Conservation (phyloP, 83 land plant species). For the Isoetes engelmannii region DNA sequence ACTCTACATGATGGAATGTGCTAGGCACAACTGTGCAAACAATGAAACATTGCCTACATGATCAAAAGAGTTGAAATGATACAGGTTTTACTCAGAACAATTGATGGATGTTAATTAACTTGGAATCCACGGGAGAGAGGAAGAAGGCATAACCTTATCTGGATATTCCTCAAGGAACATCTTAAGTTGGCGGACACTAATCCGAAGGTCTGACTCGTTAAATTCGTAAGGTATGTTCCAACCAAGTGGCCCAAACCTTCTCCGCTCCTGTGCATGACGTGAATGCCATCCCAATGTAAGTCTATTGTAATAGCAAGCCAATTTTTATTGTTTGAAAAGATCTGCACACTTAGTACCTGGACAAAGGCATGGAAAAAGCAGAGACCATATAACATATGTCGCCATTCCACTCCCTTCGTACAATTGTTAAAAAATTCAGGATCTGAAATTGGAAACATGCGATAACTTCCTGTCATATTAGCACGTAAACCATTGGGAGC, state of each 20-base stretch:
- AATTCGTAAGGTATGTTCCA: conserved; percentile 32
- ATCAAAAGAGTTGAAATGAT: too few relatives aligned
- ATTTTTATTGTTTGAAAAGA: not conserved
- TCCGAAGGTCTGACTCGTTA: conserved; percentile 25
- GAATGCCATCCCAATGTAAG: not conserved
- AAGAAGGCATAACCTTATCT: conserved; percentile 10
- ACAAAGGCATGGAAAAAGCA: conserved; percentile 40
- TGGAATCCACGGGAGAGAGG: not conserved
- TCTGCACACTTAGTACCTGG: conserved; percentile 10
- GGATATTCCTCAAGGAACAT: conserved; percentile 31
- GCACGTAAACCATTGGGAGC: conserved; percentile 25
- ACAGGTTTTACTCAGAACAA: too few relatives aligned
- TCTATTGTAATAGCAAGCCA: not conserved
- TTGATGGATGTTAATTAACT: not conserved
- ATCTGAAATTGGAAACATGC: conserved; percentile 32
- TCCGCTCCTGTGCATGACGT: conserved; percentile 17
- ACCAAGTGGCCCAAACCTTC: conserved; percentile 30
- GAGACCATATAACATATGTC: conserved; percentile 36
- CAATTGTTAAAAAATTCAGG: conserved; percentile 27
- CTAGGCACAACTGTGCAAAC: too few relatives aligned
- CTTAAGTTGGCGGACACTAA: conserved; percentile 25
- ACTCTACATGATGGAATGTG: too few relatives aligned
- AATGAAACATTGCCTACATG: too few relatives aligned
- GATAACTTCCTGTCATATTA: conserved; percentile 24
- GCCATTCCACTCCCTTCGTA: conserved; percentile 24